phyloP scores from a whole-genome alignment of 768 basidiomycete genomes.

The Lactarius hengduanensis region DNA sequence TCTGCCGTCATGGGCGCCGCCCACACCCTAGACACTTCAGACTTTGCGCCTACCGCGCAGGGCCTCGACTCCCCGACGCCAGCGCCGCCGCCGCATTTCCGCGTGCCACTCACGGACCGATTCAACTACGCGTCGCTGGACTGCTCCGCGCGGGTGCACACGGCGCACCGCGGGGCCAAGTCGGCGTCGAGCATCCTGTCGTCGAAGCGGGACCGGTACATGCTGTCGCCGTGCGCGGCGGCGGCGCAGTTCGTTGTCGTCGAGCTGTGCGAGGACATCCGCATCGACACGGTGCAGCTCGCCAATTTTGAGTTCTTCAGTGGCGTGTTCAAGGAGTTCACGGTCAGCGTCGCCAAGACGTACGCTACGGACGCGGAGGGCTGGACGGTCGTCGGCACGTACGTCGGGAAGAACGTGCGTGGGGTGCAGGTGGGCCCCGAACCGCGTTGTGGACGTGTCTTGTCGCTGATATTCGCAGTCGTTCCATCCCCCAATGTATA shows the following conservation, averaged over 20 bases:
- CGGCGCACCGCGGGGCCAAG: conserved; percentile 76
- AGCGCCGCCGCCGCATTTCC: conserved; percentile 56
- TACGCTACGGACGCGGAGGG: conserved; percentile 39
- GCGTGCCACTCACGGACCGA: conserved; percentile 75
- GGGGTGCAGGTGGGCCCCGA: conserved; percentile 74
- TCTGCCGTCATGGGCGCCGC: not conserved
- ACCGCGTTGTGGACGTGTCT: not conserved
- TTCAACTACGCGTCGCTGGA: conserved; percentile 95
- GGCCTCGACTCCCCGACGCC: conserved; percentile 30
- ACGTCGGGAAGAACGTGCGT: conserved; percentile 83
- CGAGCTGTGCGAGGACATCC: conserved; percentile 96
- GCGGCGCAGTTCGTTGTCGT: conserved; percentile 78
- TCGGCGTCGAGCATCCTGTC: conserved; percentile 82
- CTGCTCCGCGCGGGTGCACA: conserved; percentile 91
- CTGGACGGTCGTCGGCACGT: conserved; percentile 72
- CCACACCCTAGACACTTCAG: not conserved
- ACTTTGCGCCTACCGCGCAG: not conserved
- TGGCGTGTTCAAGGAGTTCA: conserved; percentile 91
- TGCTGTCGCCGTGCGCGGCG: conserved; percentile 88
- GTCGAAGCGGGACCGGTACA: conserved; percentile 89
- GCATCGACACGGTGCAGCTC: conserved; percentile 93
- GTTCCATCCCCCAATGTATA: conserved; percentile 70
- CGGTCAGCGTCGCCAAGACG: conserved; percentile 65
- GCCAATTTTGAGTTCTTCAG: conserved; percentile 99
- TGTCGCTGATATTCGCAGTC: conserved; percentile 43